These are phyloP conservation scores for Huiozyma naganishii DNA, from an alignment of 805 yeast species.

Conservation along the genomic window DNA sequence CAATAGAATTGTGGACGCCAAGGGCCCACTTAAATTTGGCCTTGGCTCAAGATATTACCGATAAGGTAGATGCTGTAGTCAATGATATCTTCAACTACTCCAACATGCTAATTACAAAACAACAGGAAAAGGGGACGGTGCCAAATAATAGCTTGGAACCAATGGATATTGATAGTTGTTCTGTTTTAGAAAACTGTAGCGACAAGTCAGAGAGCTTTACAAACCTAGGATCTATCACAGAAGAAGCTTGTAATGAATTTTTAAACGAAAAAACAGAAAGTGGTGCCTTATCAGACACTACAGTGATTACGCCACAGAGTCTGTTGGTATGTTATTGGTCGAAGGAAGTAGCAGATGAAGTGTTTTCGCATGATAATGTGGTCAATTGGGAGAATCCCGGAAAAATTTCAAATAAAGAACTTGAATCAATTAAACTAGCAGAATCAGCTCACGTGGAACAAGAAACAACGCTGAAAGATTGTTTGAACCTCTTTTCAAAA, in stretches of 20 bases:
- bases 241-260: background rate
- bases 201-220: background rate
- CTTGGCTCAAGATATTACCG: constrained; percentile 10
- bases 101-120: background rate
- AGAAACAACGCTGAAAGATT: constrained; percentile 55
- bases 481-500: constrained; percentile 61
- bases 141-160: background rate
- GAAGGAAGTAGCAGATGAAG: constrained; percentile 34
- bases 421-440: constrained; percentile 35
- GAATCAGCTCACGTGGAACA: constrained; percentile 25
- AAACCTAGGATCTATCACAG: background rate
- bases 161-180: background rate
- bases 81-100: constrained; percentile 20
- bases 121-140: background rate
- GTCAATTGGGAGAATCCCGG: constrained; percentile 49
- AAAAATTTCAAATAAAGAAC: constrained; percentile 40
- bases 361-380: constrained; percentile 41
- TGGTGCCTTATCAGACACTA: background rate
- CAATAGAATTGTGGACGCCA: constrained; percentile 18
- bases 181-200: background rate
- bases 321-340: constrained; percentile 64
- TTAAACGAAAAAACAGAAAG: background rate
- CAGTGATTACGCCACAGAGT: constrained; percentile 10
- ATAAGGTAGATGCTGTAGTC: constrained; percentile 8
- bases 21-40: constrained; percentile 9